phyloP scores from a whole-genome alignment of 108 stramenopile species.

The Epipyxis sp. region DNA sequence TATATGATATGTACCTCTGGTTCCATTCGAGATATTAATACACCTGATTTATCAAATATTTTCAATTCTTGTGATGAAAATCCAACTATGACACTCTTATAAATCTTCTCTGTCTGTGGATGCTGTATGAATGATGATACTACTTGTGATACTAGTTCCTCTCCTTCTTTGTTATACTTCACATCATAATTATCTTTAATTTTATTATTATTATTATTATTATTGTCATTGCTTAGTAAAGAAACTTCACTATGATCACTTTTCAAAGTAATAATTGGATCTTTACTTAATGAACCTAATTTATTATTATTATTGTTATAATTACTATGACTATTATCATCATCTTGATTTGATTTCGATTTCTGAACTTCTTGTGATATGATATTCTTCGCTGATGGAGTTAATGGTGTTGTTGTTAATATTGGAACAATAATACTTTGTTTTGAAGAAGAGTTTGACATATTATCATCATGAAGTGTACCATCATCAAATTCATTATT shows the following conservation, averaged over 20 bases:
- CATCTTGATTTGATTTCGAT: too few relatives aligned
- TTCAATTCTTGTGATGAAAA: conserved; percentile 13
- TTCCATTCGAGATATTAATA: conserved; percentile 8
- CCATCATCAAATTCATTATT: not conserved
- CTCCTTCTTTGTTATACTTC: not conserved
- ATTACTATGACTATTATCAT: not conserved
- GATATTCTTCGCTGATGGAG: too few relatives aligned
- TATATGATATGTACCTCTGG: too few relatives aligned
- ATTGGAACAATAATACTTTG: too few relatives aligned
- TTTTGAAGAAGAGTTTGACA: too few relatives aligned
- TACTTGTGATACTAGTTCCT: not conserved
- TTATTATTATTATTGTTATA: not conserved
- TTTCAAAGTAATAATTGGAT: too few relatives aligned
- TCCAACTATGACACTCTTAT: not conserved
- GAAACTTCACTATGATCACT: too few relatives aligned
- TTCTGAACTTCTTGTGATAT: too few relatives aligned
- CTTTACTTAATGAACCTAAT: not conserved
- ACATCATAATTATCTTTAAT: not conserved
- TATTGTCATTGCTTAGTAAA: too few relatives aligned
- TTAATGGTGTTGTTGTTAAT: too few relatives aligned
- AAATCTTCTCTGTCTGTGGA: not conserved
- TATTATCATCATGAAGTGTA: not conserved
- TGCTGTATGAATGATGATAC: not conserved
- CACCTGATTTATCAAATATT: not conserved
- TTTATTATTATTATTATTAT: too few relatives aligned